Evolutionary conservation across 164 flowering plant species (phyloP).

Genomic region (Brasenia schreberi): DNA sequence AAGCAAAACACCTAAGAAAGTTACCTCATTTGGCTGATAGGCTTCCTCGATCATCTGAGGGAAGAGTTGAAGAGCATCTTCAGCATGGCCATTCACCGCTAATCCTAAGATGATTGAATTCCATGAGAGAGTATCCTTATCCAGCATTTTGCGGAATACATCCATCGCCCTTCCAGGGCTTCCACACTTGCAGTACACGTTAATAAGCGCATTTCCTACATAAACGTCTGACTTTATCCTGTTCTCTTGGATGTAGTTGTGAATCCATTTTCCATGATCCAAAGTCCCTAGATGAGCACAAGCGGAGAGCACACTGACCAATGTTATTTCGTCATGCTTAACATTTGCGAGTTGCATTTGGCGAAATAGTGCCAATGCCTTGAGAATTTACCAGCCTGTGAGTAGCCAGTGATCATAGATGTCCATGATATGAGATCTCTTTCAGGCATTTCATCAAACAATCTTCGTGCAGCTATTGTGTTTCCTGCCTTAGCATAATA

Average conservation of each 20-base stretch:
- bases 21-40: slow-evolving; percentile 38
- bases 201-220: slow-evolving; percentile 53
- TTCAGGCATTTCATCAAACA: slow-evolving; percentile 48
- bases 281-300: slow-evolving; percentile 62
- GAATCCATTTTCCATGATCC: slow-evolving; percentile 37
- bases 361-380: slow-evolving; percentile 41
- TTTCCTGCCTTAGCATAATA: slow-evolving; percentile 37
- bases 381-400: slow-evolving; percentile 22
- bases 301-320: slow-evolving; percentile 54
- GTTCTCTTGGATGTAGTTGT: slow-evolving; percentile 27
- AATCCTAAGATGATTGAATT: slow-evolving; percentile 50
- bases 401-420: slow-evolving; percentile 55
- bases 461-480: slow-evolving; percentile 25
- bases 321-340: slow-evolving; percentile 44
- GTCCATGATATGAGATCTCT: slow-evolving; percentile 75
- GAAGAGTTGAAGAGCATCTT: slow-evolving; percentile 38
- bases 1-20: slow-evolving; percentile 48
- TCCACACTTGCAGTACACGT: slow-evolving; percentile 82
- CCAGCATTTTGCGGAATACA: slow-evolving; percentile 42
- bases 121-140: slow-evolving; percentile 59
- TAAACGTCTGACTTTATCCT: slow-evolving; percentile 32
- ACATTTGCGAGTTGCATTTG: slow-evolving; percentile 50
- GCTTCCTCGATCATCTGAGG: slow-evolving; percentile 38
- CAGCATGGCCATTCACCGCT: slow-evolving; percentile 54
- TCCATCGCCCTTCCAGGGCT: slow-evolving; percentile 28